These are phyloP conservation scores for Phytophthora syringae DNA, from an alignment of 352 stramenopile species.

Conservation along the genomic window DNA sequence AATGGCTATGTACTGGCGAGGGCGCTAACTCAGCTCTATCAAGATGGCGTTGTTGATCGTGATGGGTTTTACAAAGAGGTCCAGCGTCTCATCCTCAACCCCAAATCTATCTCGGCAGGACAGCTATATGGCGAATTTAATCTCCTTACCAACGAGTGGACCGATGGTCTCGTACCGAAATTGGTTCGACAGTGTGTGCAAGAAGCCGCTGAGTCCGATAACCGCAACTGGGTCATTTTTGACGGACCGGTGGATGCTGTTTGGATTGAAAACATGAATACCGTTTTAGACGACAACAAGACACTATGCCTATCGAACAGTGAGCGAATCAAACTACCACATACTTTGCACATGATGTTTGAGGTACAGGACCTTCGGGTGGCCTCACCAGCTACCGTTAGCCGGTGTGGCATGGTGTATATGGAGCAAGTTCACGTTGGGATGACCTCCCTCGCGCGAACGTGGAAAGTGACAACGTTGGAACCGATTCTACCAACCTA, in stretches of 20 bases:
- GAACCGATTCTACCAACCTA: slow-evolving; percentile 63
- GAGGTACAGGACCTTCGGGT: slow-evolving; percentile 92
- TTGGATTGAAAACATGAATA: slow-evolving; percentile 95
- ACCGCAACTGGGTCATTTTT: slow-evolving; percentile 92
- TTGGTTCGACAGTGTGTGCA: slow-evolving; percentile 91
- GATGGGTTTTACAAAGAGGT: slow-evolving; percentile 91
- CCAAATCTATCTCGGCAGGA: slow-evolving; percentile 96
- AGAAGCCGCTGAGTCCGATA: slow-evolving; percentile 79
- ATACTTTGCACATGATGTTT: slow-evolving; percentile 94
- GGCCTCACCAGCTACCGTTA: slow-evolving; percentile 90
- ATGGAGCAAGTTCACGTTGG: slow-evolving; percentile 92
- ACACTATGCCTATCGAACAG: slow-evolving; percentile 88
- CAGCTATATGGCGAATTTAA: slow-evolving; percentile 96
- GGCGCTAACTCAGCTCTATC: slow-evolving; percentile 74
- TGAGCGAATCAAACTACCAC: slow-evolving; percentile 87
- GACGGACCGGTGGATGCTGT: slow-evolving; percentile 92
- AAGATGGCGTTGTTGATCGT: slow-evolving; percentile 83
- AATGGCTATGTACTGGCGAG: slow-evolving; percentile 81
- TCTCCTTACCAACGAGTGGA: slow-evolving; percentile 95
- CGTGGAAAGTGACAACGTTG: slow-evolving; percentile 80
- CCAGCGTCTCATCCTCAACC: slow-evolving; percentile 91
- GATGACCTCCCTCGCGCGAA: slow-evolving; percentile 70
- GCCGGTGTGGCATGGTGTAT: slow-evolving; percentile 92
- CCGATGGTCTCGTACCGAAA: slow-evolving; percentile 92
- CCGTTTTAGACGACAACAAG: slow-evolving; percentile 90